Evolutionary conservation across 768 basidiomycete species (phyloP).

Genomic region (Coprinopsis sp.): DNA sequence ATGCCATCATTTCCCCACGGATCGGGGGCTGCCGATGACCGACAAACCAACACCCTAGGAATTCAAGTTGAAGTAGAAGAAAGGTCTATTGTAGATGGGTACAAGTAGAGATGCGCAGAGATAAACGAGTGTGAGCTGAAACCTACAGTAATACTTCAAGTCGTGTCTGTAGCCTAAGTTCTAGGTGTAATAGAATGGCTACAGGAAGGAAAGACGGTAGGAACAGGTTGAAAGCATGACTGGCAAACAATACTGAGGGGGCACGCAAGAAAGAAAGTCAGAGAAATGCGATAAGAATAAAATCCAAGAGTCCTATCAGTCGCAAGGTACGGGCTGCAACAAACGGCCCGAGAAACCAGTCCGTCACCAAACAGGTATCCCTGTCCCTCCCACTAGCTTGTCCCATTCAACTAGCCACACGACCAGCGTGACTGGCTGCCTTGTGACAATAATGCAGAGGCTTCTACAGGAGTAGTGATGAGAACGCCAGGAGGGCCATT

Average conservation of each 20-base stretch:
- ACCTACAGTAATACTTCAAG: not conserved
- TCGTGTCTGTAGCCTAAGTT: no score
- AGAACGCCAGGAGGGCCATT: conserved; percentile 24
- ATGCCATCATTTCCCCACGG: no score
- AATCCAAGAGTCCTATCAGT: no score
- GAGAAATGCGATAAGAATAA: not conserved
- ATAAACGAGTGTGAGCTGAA: conserved; percentile 1
- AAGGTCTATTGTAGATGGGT: conserved; percentile 4
- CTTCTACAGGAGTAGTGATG: conserved; percentile 29
- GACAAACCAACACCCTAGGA: no score
- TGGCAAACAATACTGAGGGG: not conserved
- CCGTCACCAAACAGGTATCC: no score
- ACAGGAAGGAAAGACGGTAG: not conserved
- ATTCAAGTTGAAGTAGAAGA: no score
- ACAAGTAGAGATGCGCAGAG: no score
- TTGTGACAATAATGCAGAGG: not conserved
- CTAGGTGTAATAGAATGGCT: not conserved
- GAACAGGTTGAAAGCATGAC: conserved; percentile 1
- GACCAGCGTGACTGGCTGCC: not conserved
- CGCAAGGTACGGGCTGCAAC: no score
- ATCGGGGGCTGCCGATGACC: no score
- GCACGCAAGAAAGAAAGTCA: not conserved
- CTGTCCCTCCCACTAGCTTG: no score
- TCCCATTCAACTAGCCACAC: not conserved
- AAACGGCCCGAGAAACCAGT: no score